Evolutionary conservation across 2,329 filamentous ascomycete genomes (phyloP).

Genomic region (Stagonosporopsis rhizophila): DNA sequence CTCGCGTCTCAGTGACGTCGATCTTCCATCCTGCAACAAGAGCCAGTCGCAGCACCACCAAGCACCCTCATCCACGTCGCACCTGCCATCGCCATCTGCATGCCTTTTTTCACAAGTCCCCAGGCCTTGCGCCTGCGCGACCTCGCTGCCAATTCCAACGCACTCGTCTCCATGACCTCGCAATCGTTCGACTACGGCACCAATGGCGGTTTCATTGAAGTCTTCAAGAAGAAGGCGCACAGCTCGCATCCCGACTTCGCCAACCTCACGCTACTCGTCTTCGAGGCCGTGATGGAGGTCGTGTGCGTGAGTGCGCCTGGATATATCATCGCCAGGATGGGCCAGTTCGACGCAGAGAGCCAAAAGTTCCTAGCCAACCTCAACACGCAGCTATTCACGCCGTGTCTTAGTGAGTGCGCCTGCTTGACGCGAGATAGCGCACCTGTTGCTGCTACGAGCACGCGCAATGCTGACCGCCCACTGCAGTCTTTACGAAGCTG

Average conservation of each 20-base stretch:
- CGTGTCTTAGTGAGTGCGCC: constrained; percentile 77
- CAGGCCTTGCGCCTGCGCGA: constrained; percentile 49
- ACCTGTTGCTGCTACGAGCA: neutral
- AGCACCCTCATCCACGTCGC: constrained; percentile 6
- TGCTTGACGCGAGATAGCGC: neutral
- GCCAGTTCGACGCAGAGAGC: constrained; percentile 93
- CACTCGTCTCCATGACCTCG: constrained; percentile 45
- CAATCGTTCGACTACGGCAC: constrained; percentile 43
- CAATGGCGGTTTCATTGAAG: constrained; percentile 35
- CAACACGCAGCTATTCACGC: constrained; percentile 95
- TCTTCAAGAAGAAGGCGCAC: constrained; percentile 47
- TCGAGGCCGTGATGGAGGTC: constrained; percentile 93
- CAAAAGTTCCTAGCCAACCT: constrained; percentile 97
- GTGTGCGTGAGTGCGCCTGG: constrained; percentile 94
- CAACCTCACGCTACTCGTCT: constrained; percentile 81
- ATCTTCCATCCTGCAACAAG: constrained; percentile 21
- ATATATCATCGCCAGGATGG: constrained; percentile 87
- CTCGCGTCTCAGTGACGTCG: constrained; percentile 28
- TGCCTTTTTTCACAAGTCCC: constrained; percentile 42
- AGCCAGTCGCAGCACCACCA: constrained; percentile 16
- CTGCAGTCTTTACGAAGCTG: constrained; percentile 89
- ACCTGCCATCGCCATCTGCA: constrained; percentile 25
- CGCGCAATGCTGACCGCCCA: constrained; percentile 11
- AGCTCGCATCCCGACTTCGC: constrained; percentile 68
- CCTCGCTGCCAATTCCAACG: constrained; percentile 26